phyloP scores from a whole-genome alignment of 106 monocot genomes.

The Cymbidium sinense region DNA sequence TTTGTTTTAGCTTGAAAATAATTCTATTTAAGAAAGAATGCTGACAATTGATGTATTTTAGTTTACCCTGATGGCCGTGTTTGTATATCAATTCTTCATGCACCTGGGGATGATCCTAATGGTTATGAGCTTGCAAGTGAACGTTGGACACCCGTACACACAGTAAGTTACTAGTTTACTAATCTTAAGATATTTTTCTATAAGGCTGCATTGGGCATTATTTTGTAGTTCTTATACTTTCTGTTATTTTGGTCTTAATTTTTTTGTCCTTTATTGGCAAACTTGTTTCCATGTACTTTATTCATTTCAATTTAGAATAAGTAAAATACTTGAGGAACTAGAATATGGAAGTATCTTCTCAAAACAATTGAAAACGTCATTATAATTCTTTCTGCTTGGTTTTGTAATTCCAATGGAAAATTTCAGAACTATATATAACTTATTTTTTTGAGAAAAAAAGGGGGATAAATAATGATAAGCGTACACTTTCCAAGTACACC shows the following conservation, averaged over 20 bases:
- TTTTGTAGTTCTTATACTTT: background rate
- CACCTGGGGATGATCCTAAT: slow-evolving; percentile 91
- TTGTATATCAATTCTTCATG: slow-evolving; percentile 92
- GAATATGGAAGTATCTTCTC: background rate
- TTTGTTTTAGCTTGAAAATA: slow-evolving; percentile 6
- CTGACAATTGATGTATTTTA: slow-evolving; percentile 4
- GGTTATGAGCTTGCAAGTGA: slow-evolving; percentile 98
- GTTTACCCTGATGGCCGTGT: slow-evolving; percentile 72
- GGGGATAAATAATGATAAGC: background rate
- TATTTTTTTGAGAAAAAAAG: background rate
- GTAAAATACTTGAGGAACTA: background rate
- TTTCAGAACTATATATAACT: background rate
- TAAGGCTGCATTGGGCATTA: background rate
- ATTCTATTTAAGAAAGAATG: background rate
- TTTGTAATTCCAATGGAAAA: background rate
- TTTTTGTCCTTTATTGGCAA: background rate
- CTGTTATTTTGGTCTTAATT: background rate
- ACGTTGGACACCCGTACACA: slow-evolving; percentile 89
- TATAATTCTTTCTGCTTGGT: background rate
- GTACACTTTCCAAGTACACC: background rate
- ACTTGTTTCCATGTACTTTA: background rate
- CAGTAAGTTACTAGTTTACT: slow-evolving; percentile 28
- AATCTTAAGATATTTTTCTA: background rate
- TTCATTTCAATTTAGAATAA: background rate
- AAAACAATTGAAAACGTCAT: background rate